Evolutionary conservation across 2,329 filamentous ascomycete species (phyloP).

Genomic region (Stachybotrys echinatus): DNA sequence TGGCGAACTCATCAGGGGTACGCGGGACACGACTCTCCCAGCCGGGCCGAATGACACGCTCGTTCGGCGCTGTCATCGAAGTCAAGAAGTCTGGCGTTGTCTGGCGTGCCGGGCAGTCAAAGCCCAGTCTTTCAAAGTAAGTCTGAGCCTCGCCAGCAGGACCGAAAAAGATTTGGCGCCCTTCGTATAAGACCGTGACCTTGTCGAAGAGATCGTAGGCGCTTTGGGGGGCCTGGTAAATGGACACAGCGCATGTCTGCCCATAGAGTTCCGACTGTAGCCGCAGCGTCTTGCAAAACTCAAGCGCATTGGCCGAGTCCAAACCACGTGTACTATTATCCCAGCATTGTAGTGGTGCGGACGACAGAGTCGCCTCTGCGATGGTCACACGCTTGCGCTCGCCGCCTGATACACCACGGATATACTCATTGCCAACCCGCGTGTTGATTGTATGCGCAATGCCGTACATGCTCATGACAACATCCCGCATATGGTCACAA

Average conservation of each 20-base stretch:
- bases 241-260: slow-evolving; percentile 10
- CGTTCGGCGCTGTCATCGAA: slow-evolving; percentile 33
- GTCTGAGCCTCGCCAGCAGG: slow-evolving; percentile 46
- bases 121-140: slow-evolving; percentile 58
- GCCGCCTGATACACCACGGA: slow-evolving; percentile 69
- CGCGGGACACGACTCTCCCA: slow-evolving; percentile 22
- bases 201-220: slow-evolving; percentile 62
- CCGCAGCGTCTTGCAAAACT: slow-evolving; percentile 12
- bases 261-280: slow-evolving; percentile 8
- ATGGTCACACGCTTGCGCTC: slow-evolving; percentile 74
- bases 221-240: slow-evolving; percentile 57
- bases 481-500: slow-evolving; percentile 53
- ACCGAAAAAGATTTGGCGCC: slow-evolving; percentile 62
- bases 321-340: slow-evolving; percentile 20
- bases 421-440: slow-evolving; percentile 61
- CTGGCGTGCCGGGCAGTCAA: slow-evolving; percentile 52
- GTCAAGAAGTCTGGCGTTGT: slow-evolving; percentile 62
- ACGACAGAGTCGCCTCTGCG: slow-evolving; percentile 59
- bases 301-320: slow-evolving; percentile 15
- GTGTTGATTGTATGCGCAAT: slow-evolving; percentile 69
- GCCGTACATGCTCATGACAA: slow-evolving; percentile 61
- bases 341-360: slow-evolving; percentile 32
- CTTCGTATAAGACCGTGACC: slow-evolving; percentile 59
- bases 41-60: slow-evolving; percentile 22
- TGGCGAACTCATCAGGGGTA: slow-evolving; percentile 28